A percentile compares a stretch with the other conserved stretches of the same genome.
Conservation (phyloP, 768 basidiomycete genomes). For the Fomitopsis pulvina region DNA sequence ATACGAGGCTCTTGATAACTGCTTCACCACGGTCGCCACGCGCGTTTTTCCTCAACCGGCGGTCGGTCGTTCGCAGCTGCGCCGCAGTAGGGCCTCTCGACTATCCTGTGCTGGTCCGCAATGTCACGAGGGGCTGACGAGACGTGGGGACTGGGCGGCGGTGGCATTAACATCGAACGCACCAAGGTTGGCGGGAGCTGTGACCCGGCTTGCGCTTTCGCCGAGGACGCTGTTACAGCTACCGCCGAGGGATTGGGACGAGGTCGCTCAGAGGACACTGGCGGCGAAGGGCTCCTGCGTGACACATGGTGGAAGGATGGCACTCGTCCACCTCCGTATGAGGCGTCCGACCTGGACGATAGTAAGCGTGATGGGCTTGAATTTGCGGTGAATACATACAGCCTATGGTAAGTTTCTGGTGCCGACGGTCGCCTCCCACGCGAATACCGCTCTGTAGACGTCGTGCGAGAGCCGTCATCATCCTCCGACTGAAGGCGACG, state of each 20-base stretch:
- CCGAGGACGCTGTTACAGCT: background rate
- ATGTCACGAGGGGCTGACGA: background rate
- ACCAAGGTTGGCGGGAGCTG: background rate
- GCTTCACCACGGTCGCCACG: slow-evolving; percentile 3
- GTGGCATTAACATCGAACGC: background rate
- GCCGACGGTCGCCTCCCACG: slow-evolving; percentile 9
- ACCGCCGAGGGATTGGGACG: background rate
- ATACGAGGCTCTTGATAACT: background rate
- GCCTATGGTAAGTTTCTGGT: slow-evolving; percentile 4
- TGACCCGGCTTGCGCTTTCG: background rate
- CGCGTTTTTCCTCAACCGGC: background rate
- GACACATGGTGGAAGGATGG: background rate
- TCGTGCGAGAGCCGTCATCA: background rate
- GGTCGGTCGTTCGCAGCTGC: background rate
- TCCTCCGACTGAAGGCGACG: slow-evolving; percentile 56
- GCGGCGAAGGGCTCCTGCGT: background rate
- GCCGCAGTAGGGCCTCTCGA: background rate
- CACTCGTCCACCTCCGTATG: background rate
- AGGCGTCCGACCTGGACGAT: background rate
- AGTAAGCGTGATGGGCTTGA: background rate
- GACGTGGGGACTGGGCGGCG: background rate
- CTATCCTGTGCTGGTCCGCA: background rate
- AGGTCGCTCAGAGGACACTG: background rate
- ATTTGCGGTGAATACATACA: slow-evolving; percentile 1
- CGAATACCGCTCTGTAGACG: slow-evolving; percentile 4